These are phyloP conservation scores for Papiliotrema laurentii DNA, from an alignment of 1,284 basidiomycete genomes.

Conservation along the genomic window DNA sequence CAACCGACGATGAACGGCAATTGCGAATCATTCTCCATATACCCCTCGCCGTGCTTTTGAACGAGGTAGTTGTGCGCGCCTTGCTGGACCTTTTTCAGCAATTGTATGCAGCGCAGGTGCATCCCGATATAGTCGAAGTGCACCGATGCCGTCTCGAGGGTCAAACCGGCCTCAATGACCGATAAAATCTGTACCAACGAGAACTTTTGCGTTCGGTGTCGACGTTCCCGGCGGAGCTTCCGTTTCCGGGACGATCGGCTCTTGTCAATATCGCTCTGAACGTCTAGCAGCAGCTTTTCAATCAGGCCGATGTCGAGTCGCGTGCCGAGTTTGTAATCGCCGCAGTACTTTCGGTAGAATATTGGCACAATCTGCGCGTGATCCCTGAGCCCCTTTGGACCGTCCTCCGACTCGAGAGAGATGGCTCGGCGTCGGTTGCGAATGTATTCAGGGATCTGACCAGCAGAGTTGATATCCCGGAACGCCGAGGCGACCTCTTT, in stretches of 20 bases:
- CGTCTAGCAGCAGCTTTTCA: constrained; percentile 7
- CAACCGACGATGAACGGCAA: neutral
- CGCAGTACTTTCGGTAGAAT: constrained; percentile 6
- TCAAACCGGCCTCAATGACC: constrained; percentile 13
- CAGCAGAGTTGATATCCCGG: neutral
- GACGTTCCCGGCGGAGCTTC: constrained; percentile 5
- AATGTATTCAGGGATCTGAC: neutral
- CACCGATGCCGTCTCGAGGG: constrained; percentile 12
- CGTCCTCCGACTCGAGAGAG: neutral
- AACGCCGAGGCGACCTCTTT: neutral
- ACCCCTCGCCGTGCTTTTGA: neutral
- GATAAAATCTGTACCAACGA: constrained; percentile 13
- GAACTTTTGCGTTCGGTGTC: constrained; percentile 13
- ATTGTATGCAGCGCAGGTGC: constrained; percentile 10
- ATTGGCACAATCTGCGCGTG: constrained; percentile 13
- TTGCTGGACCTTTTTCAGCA: constrained; percentile 7
- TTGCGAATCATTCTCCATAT: constrained; percentile 1
- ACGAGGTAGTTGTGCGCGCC: neutral
- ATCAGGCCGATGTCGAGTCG: constrained; percentile 2
- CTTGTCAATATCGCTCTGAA: neutral
- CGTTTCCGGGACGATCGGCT: neutral
- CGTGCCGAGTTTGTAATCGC: neutral
- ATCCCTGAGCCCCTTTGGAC: constrained; percentile 8
- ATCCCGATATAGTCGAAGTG: constrained; percentile 17
- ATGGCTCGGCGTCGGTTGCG: neutral